Base-by-base conservation (phyloP, 495 filamentous ascomycete genomes). In the Pseudoneurospora amorphoporcata region DNA sequence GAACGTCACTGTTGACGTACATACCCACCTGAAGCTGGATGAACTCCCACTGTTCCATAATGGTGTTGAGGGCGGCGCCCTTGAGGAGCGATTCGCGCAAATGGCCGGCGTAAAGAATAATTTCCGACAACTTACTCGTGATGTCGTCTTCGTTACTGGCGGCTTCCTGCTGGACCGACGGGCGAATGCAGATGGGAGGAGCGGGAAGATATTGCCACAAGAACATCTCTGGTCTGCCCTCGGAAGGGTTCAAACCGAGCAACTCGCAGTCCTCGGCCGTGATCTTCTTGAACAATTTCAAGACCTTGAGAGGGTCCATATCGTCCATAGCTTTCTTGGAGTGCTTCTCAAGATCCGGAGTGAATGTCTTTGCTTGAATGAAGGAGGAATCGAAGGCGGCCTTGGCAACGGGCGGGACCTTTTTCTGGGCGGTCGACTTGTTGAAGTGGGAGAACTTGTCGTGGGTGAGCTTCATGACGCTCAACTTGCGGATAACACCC, bases 1-100 rank as follows among this genome's bases (percentile, higher is more conserved):
- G 95, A n/a, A 94, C 91, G 77, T 97, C 94, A 70, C 94, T 96
- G 84, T 99, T 97, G 75, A 99, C 95, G 78, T 98, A 98, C 85
- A 98, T 93, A 38, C 95, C 95, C 70, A 98, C 91, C 74, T 97
- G 94, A 9, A 97, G 83, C 77, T 97, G 94, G 76, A 99, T 84
- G 77, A 94, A 98, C 77, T 98, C 95, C 96, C 96, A 99, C 73
- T 95, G 94, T 82, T 98, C 95, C 92, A 98, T 97, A 70, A 98
- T 92, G 3, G 90, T 94, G 75, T 91, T 87, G 3, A 99, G 87
- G 7, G 92, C 89, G 9, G 92, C 90, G 45, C 95, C 96, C 75
- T 92, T 92, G 43, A 90, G 83, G 38, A 99, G 79, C 1, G 92
- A 92, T 39, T 90, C 89, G 58, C 92, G 90, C 68, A 99, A 90